Evolutionary conservation across 139 green algal species (phyloP).

Genomic region (Gonium pectorale): DNA sequence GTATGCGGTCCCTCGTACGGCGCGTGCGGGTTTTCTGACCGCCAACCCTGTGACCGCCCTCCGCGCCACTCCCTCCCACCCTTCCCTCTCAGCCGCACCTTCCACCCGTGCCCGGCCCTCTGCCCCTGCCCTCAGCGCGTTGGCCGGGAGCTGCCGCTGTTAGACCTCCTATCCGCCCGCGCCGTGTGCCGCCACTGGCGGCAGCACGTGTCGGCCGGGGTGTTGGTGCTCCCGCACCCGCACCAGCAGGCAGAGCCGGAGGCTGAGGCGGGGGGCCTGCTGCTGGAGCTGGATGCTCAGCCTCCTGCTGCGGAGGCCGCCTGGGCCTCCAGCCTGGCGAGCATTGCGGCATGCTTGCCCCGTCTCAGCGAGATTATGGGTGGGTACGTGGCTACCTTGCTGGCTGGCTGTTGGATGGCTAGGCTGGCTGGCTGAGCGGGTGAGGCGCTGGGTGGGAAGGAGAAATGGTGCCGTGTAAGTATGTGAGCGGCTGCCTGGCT

Average conservation of each 20-base stretch:
- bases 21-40: too few relatives aligned
- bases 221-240: background rate
- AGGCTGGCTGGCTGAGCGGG: too few relatives aligned
- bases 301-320: background rate
- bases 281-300: constrained; percentile 36
- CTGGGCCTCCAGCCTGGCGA: background rate
- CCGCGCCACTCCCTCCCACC: too few relatives aligned
- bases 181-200: constrained; percentile 18
- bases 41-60: too few relatives aligned
- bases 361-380: background rate
- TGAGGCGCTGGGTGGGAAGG: too few relatives aligned
- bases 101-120: background rate
- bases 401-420: too few relatives aligned
- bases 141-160: constrained; percentile 8
- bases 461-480: too few relatives aligned
- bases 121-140: background rate
- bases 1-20: too few relatives aligned
- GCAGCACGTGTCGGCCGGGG: background rate
- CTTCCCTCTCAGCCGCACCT: too few relatives aligned
- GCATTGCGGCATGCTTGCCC: constrained; percentile 25
- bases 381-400: too few relatives aligned
- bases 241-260: constrained; percentile 8
- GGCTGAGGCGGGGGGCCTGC: too few relatives aligned
- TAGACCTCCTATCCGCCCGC: constrained; percentile 12
- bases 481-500: too few relatives aligned